Percentiles rank a stretch among this genome's conserved stretches.
Conservation (phyloP, 768 basidiomycete genomes). For the Auriscalpium microsporum region DNA sequence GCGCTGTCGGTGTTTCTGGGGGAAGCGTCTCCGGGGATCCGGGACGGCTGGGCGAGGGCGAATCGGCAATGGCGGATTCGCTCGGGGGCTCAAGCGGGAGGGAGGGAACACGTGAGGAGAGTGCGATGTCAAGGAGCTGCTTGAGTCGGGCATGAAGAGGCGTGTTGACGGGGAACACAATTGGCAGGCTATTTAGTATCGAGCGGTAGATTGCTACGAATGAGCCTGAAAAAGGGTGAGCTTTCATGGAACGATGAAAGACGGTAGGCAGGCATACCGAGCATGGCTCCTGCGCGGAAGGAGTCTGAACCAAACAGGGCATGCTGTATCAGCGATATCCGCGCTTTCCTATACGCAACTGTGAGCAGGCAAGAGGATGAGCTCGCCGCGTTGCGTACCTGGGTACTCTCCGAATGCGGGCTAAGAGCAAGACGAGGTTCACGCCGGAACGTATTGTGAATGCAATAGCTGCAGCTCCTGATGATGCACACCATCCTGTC, state of each 20-base stretch:
- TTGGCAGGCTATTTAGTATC: constrained; percentile 68
- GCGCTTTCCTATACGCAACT: constrained; percentile 39
- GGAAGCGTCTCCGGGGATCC: constrained; percentile 5
- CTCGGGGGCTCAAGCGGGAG: constrained; percentile 19
- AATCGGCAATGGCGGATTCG: constrained; percentile 15
- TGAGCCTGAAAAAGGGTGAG: constrained; percentile 38
- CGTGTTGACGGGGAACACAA: constrained; percentile 42
- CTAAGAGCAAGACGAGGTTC: constrained; percentile 71
- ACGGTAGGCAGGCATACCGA: constrained; percentile 41
- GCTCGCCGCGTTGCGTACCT: constrained; percentile 35
- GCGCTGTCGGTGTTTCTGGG: constrained; percentile 13
- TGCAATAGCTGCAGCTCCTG: constrained; percentile 76
- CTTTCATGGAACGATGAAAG: background rate
- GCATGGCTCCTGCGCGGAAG: constrained; percentile 79
- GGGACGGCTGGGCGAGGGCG: constrained; percentile 8
- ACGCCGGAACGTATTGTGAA: constrained; percentile 78
- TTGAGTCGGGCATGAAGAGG: constrained; percentile 14
- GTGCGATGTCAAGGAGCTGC: constrained; percentile 21
- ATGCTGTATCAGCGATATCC: constrained; percentile 61
- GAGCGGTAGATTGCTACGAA: constrained; percentile 76
- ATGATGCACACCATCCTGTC: background rate
- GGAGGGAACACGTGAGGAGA: constrained; percentile 10
- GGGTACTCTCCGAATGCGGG: constrained; percentile 58
- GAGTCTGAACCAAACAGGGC: constrained; percentile 82
- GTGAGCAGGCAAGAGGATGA: background rate